Conservation (phyloP, 441 rosid species). For the Croton laevigatus region DNA sequence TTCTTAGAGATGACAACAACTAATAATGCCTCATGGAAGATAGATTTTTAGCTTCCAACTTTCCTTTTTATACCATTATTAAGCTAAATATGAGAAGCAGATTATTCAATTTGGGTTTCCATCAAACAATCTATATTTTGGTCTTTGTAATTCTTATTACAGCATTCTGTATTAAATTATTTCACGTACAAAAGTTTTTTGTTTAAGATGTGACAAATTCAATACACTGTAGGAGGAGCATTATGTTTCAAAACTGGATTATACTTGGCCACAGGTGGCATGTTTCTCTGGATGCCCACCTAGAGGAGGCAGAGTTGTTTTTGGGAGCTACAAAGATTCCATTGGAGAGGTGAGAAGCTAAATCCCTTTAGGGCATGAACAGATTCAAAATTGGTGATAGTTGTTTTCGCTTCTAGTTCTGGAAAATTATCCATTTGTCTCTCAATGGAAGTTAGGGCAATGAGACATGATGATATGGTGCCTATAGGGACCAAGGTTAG, state of each 20-base stretch:
- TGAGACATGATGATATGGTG: too few species aligned
- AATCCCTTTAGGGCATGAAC: not conserved
- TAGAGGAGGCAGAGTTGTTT: slow-evolving; percentile 63
- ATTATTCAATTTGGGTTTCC: not conserved
- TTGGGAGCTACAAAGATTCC: slow-evolving; percentile 63
- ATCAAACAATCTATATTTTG: not conserved
- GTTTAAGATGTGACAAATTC: not conserved
- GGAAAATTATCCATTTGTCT: not conserved
- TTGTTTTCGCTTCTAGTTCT: not conserved
- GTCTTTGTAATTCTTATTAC: slow-evolving; percentile 1
- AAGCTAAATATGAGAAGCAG: not conserved
- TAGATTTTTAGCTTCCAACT: not conserved
- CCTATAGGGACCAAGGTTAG: too few species aligned
- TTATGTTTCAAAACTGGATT: slow-evolving; percentile 64
- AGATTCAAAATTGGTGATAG: not conserved
- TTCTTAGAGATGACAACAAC: not conserved
- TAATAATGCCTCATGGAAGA: not conserved
- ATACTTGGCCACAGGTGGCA: slow-evolving; percentile 76
- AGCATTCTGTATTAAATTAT: not conserved
- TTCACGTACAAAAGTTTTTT: not conserved
- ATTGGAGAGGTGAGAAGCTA: slow-evolving; percentile 38
- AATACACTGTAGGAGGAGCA: slow-evolving; percentile 72
- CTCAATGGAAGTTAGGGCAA: not conserved
- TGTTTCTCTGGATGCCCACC: slow-evolving; percentile 67
- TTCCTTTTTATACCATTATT: not conserved